Conservation (phyloP, 768 basidiomycete species). For the Clavulina sp. region DNA sequence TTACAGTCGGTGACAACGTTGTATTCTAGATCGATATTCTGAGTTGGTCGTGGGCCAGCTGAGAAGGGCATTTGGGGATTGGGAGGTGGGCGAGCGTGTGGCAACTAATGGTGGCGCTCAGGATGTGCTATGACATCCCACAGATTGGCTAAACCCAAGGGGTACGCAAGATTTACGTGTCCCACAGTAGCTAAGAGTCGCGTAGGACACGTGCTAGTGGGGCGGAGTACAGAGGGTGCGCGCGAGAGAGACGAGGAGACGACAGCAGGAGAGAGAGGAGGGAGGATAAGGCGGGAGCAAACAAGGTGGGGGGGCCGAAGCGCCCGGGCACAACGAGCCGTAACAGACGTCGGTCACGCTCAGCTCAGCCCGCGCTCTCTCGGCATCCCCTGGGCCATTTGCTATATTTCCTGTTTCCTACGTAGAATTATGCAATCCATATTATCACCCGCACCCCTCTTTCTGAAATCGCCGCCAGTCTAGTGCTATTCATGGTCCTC, state of each 20-base stretch:
- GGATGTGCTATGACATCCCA: too few species aligned
- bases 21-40: slow-evolving; percentile 30
- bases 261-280: slow-evolving; percentile 1
- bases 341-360: not conserved
- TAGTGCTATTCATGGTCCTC: too few species aligned
- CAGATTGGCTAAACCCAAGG: too few species aligned
- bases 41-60: slow-evolving; percentile 10
- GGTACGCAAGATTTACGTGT: too few species aligned
- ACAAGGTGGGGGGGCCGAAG: not conserved
- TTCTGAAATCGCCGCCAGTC: not conserved
- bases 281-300: not conserved
- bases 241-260: slow-evolving; percentile 1
- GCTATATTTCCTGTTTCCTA: not conserved
- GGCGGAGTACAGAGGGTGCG: not conserved
- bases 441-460: not conserved
- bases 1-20: slow-evolving; percentile 37
- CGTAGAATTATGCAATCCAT: not conserved
- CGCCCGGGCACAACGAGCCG: not conserved
- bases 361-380: not conserved
- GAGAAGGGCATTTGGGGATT: slow-evolving; percentile 11
- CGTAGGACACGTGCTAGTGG: too few species aligned
- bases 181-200: too few species aligned
- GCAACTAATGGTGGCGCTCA: too few species aligned
- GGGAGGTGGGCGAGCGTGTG: too few species aligned
- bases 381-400: not conserved